Percentiles rank a stretch among this genome's conserved stretches.
These are phyloP conservation scores for Turnera subulata DNA, from an alignment of 345 rosid species.

Conservation along the genomic window DNA sequence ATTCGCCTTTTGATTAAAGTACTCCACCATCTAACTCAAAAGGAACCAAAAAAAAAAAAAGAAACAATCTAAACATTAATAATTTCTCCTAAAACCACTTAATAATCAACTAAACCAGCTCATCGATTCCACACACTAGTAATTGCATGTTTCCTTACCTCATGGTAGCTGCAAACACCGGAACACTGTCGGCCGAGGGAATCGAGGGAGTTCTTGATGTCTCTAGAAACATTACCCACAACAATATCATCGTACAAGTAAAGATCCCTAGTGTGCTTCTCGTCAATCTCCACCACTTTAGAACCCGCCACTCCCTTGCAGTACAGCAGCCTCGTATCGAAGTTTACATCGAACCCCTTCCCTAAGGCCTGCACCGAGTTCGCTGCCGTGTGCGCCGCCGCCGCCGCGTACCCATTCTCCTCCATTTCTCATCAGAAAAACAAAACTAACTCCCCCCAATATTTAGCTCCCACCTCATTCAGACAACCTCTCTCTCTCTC, in stretches of 20 bases:
- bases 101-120: background rate
- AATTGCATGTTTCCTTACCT: conserved; percentile 32
- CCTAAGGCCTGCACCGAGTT: conserved; percentile 66
- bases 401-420: conserved; percentile 31
- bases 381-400: conserved; percentile 49
- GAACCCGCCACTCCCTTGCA: conserved; percentile 63
- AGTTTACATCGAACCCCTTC: conserved; percentile 70
- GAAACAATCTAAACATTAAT: background rate
- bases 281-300: conserved; percentile 54
- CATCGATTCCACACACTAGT: background rate
- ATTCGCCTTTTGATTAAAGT: conserved; percentile 48
- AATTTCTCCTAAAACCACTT: background rate
- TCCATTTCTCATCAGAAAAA: conserved; percentile 20
- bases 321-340: conserved; percentile 63
- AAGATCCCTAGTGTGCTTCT: conserved; percentile 44
- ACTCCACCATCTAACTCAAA: conserved; percentile 59
- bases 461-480: background rate
- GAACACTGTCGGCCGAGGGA: conserved; percentile 44
- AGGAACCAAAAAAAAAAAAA: too few relatives aligned
- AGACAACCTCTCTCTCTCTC: background rate
- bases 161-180: conserved; percentile 41
- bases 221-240: conserved; percentile 52
- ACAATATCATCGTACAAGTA: conserved; percentile 33
- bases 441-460: background rate
- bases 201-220: conserved; percentile 34